Evolutionary conservation across 2,329 filamentous ascomycete species (phyloP), one percentile per base, ranked within the genome.

Genomic region (Calycina marina): DNA sequence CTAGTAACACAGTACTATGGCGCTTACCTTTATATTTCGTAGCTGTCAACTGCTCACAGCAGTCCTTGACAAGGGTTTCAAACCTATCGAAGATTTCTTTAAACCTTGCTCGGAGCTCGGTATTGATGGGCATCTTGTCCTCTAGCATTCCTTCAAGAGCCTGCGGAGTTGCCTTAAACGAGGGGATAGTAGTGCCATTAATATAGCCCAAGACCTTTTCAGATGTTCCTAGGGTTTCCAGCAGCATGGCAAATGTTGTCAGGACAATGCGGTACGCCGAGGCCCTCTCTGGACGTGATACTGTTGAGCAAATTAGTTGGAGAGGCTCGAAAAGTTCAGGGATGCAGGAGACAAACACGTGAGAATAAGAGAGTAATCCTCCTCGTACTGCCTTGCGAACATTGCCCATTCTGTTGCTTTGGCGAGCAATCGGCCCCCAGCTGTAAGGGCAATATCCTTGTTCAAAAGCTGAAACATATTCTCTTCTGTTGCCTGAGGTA

Each of bases 391-490:
- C 30, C 50, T 55, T 1, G 56, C 56, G 12, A 62, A 55, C 6
- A 50, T 52, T 32, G 63, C 61, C 61, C 61, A 65, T 6, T 55
- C 52, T 1, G 60, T 60, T 1, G 52, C 57, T 30, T 55, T 54
- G 13, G 60, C 62, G 29, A 56, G 54, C 45, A 64, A 56, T 40
- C 61, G 63, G 40, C 65, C 62, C 0, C 60, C 61, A 6, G 52
- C 46, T 3, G 53, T 59, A 4, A 65, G 51, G 17, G 56, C 55
- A 5, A 63, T 45, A 6, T 61, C 62, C 37, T 58, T 53, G 32
- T 65, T 61, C 0, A 65, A 61, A 10, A 61, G 49, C 5, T 59
- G 55, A 37, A 65, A 65, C 30, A 64, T 52, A 8, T 62, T 62
- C 34, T 65, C 60, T 38, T 64, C 61, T 32, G 62, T 59, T 9